These are phyloP conservation scores for Echium plantagineum DNA, from an alignment of 257 asterid genomes.

Conservation along the genomic window DNA sequence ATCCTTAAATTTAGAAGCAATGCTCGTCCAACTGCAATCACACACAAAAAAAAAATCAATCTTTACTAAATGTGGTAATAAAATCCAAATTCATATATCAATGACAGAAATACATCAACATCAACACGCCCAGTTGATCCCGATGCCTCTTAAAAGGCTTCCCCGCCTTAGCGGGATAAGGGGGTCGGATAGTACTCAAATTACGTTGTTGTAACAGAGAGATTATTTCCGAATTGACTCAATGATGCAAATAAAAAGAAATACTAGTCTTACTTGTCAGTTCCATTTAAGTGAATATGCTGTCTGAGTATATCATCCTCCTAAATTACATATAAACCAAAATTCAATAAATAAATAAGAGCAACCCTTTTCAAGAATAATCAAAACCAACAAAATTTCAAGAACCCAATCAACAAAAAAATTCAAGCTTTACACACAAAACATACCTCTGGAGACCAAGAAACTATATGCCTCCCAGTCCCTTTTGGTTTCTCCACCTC, in stretches of 20 bases:
- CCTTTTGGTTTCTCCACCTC: slow-evolving; percentile 63
- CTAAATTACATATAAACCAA: slow-evolving; percentile 36
- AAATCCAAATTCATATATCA: slow-evolving; percentile 5
- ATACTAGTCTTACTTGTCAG: slow-evolving; percentile 57
- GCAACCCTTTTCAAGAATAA: not conserved
- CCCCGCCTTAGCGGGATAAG: too few relatives aligned
- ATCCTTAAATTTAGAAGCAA: slow-evolving; percentile 88
- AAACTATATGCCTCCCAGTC: slow-evolving; percentile 92
- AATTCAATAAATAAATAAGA: slow-evolving; percentile 2
- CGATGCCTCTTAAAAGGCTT: too few relatives aligned
- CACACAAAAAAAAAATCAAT: slow-evolving; percentile 9
- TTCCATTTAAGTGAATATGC: slow-evolving; percentile 84
- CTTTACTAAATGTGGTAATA: slow-evolving; percentile 6
- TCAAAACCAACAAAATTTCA: not conserved
- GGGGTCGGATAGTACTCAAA: too few relatives aligned
- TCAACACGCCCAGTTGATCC: too few relatives aligned
- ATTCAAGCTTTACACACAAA: not conserved
- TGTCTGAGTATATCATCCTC: slow-evolving; percentile 95
- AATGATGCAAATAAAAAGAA: too few relatives aligned
- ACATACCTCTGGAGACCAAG: slow-evolving; percentile 97
- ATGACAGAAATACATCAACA: too few relatives aligned
- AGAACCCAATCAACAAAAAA: not conserved
- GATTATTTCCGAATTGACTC: too few relatives aligned
- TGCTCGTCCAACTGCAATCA: slow-evolving; percentile 73
- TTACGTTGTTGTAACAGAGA: too few relatives aligned